Percentiles rank a stretch among this genome's conserved stretches.
These are phyloP conservation scores for Dactylellina haptotyla DNA, from an alignment of 2,329 filamentous ascomycete species.

Conservation along the genomic window DNA sequence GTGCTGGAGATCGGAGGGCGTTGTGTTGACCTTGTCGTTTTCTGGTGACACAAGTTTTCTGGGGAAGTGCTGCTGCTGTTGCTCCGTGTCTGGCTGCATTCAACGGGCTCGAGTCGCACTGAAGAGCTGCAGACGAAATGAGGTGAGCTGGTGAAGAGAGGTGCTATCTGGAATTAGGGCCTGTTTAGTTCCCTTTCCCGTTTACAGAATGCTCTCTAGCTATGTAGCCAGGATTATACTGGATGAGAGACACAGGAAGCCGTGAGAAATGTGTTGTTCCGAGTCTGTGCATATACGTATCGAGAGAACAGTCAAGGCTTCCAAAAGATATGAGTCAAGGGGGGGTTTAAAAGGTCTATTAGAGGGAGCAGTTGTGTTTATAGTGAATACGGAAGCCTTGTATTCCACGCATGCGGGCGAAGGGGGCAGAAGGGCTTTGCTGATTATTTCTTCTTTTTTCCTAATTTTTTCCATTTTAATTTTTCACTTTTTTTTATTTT, in stretches of 20 bases:
- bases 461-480: conserved; percentile 51
- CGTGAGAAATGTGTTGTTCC: neutral
- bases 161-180: too few species aligned
- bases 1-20: neutral
- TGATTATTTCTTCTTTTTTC: conserved; percentile 22
- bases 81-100: neutral
- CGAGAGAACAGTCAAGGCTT: too few species aligned
- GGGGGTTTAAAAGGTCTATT: too few species aligned
- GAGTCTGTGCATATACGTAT: too few species aligned
- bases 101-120: too few species aligned
- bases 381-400: too few species aligned
- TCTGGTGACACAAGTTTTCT: conserved; percentile 29
- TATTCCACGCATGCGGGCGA: neutral
- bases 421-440: neutral
- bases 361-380: too few species aligned
- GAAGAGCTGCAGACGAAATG: too few species aligned
- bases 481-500: conserved; percentile 52
- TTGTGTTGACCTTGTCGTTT: conserved; percentile 32
- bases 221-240: neutral
- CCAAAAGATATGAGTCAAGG: too few species aligned
- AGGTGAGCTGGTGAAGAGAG: too few species aligned
- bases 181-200: too few species aligned
- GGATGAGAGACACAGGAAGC: neutral
- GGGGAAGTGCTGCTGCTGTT: neutral
- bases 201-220: too few species aligned